phyloP scores from a whole-genome alignment of 768 basidiomycete genomes.

The Leucosporidium creatinivorum region DNA sequence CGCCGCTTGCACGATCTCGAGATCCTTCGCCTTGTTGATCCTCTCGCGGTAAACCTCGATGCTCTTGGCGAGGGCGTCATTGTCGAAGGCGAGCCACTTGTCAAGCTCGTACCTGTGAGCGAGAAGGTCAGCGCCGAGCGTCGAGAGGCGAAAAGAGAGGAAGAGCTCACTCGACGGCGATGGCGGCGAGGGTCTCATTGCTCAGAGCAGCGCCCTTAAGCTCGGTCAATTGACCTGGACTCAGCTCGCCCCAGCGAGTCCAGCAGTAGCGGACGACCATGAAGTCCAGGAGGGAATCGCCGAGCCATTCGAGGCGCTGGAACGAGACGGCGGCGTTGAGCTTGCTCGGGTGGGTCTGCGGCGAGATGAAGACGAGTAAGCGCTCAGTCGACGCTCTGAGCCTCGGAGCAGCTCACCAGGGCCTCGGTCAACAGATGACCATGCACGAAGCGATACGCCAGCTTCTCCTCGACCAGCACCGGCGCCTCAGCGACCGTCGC shows the following conservation, averaged over 20 bases:
- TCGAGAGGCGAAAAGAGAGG: not conserved
- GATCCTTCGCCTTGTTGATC: conserved; percentile 66
- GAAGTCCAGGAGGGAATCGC: conserved; percentile 7
- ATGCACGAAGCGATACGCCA: conserved; percentile 26
- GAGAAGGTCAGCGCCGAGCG: not conserved
- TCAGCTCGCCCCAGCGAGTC: not conserved
- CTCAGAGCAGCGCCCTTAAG: not conserved
- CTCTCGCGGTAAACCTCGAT: conserved; percentile 6
- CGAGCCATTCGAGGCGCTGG: conserved; percentile 10
- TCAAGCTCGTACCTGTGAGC: conserved; percentile 10
- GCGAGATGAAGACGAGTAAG: not conserved
- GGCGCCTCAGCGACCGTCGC: not conserved
- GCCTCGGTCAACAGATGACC: conserved; percentile 18
- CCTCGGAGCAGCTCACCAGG: not conserved
- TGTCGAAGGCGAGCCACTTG: conserved; percentile 3
- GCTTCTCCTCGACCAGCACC: conserved; percentile 7
- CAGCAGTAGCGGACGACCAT: conserved; percentile 9
- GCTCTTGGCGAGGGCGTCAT: not conserved
- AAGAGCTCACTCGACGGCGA: conserved; percentile 10
- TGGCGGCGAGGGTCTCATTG: conserved; percentile 22
- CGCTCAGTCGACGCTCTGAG: not conserved
- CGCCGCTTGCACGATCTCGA: conserved; percentile 53
- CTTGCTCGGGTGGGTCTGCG: conserved; percentile 10
- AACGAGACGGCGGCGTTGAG: conserved; percentile 1
- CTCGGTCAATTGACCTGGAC: conserved; percentile 5